Conservation (phyloP, 1,284 basidiomycete genomes). For the Flammula alnicola region DNA sequence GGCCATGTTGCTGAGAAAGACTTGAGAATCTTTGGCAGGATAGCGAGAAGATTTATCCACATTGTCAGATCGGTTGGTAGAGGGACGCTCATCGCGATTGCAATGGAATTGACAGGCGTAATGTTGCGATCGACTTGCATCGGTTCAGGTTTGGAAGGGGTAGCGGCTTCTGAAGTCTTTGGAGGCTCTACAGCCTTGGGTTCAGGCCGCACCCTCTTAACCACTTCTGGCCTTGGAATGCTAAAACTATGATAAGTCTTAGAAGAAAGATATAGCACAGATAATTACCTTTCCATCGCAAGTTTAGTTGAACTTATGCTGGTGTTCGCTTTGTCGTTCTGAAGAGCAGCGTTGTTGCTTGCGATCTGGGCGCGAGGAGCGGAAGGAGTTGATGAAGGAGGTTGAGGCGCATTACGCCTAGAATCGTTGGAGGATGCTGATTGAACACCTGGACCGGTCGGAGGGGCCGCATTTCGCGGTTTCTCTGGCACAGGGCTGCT, state of each 20-base stretch:
- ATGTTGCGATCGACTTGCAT: conserved; percentile 16
- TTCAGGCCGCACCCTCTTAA: conserved; percentile 70
- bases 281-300: conserved; percentile 65
- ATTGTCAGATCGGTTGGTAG: conserved; percentile 5
- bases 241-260: conserved; percentile 37
- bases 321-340: conserved; percentile 31
- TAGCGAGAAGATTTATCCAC: conserved; percentile 12
- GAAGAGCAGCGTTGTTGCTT: conserved; percentile 11
- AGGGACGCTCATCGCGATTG: conserved; percentile 11
- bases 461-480: conserved; percentile 39
- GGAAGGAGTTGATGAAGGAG: conserved; percentile 50
- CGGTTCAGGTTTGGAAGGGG: conserved; percentile 11
- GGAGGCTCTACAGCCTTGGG: conserved; percentile 46
- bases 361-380: conserved; percentile 60
- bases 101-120: conserved; percentile 8
- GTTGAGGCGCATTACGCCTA: conserved; percentile 36
- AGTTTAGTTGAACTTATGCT: conserved; percentile 49
- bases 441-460: conserved; percentile 43
- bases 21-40: conserved; percentile 25
- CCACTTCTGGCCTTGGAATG: conserved; percentile 76
- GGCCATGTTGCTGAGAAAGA: conserved; percentile 17
- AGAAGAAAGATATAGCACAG: not conserved
- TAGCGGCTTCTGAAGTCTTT: conserved; percentile 34
- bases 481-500: conserved; percentile 43
- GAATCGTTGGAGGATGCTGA: conserved; percentile 32